phyloP scores from a whole-genome alignment of 2,329 filamentous ascomycete species.

The Pseudocercospora cruenta region DNA sequence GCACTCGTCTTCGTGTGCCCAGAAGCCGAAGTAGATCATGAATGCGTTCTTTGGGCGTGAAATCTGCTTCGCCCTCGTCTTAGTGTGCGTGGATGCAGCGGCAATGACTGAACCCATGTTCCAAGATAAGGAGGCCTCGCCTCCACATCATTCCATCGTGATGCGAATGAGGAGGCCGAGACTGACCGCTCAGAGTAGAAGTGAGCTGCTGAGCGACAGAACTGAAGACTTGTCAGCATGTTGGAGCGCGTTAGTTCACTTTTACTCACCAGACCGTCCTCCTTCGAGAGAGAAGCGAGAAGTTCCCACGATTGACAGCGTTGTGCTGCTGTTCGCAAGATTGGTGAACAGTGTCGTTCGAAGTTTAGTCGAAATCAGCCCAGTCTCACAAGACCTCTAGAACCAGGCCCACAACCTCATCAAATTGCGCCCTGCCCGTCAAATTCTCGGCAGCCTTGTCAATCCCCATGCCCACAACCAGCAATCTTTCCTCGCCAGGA shows the following conservation, averaged over 20 bases:
- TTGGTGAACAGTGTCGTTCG: neutral
- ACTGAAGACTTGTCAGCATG: neutral
- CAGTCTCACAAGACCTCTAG: slow-evolving; percentile 33
- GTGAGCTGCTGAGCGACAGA: neutral
- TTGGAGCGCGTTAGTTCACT: neutral
- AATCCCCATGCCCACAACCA: slow-evolving; percentile 63
- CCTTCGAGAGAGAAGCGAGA: neutral
- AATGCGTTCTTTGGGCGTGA: slow-evolving; percentile 23
- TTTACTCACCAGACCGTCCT: neutral
- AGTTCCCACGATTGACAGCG: neutral
- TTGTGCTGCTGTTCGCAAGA: neutral
- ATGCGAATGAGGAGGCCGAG: neutral
- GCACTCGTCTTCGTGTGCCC: slow-evolving; percentile 15
- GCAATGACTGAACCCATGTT: neutral
- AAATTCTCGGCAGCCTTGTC: slow-evolving; percentile 41
- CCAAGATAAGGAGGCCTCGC: neutral
- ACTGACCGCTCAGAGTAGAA: neutral
- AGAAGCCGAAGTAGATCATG: slow-evolving; percentile 24
- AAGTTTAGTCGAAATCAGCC: neutral
- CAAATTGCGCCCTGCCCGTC: slow-evolving; percentile 45
- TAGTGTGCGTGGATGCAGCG: slow-evolving; percentile 22
- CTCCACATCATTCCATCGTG: neutral
- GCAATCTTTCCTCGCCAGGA: slow-evolving; percentile 62
- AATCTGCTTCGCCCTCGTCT: slow-evolving; percentile 20
- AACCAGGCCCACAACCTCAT: slow-evolving; percentile 40